phyloP scores from a whole-genome alignment of 2,329 filamentous ascomycete genomes.

The Epichloe gansuensis region DNA sequence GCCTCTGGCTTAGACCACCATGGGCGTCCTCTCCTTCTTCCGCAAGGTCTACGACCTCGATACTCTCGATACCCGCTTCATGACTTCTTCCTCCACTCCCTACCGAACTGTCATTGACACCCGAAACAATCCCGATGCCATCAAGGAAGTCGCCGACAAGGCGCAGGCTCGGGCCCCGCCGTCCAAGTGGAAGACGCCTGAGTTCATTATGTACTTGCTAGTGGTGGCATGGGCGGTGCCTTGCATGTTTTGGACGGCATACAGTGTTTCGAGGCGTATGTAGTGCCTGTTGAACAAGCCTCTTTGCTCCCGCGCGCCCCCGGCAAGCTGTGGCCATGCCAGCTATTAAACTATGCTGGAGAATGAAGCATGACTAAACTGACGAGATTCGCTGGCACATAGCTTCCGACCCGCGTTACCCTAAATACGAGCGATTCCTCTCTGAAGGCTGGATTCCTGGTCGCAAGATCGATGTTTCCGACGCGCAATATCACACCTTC shows the following conservation, averaged over 20 bases:
- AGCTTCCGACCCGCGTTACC: constrained; percentile 75
- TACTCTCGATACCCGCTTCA: constrained; percentile 51
- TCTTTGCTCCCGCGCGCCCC: no score
- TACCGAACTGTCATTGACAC: constrained; percentile 46
- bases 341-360: no score
- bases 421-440: constrained; percentile 58
- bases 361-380: background rate
- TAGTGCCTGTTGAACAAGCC: constrained; percentile 7
- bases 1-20: constrained; percentile 14
- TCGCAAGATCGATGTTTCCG: constrained; percentile 83
- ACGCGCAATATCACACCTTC: constrained; percentile 77
- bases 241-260: constrained; percentile 83
- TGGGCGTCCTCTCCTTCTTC: constrained; percentile 32
- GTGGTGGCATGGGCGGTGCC: constrained; percentile 57
- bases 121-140: constrained; percentile 28
- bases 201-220: constrained; percentile 74
- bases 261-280: constrained; percentile 72
- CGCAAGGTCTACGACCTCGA: constrained; percentile 50
- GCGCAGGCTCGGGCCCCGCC: constrained; percentile 36
- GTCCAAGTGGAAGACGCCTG: constrained; percentile 72
- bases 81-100: constrained; percentile 55
- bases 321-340: no score
- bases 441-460: constrained; percentile 84
- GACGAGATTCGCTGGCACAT: background rate
- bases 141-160: constrained; percentile 23